Base-by-base conservation (phyloP, 768 basidiomycete species). In the Glaciozyma antarctica region DNA sequence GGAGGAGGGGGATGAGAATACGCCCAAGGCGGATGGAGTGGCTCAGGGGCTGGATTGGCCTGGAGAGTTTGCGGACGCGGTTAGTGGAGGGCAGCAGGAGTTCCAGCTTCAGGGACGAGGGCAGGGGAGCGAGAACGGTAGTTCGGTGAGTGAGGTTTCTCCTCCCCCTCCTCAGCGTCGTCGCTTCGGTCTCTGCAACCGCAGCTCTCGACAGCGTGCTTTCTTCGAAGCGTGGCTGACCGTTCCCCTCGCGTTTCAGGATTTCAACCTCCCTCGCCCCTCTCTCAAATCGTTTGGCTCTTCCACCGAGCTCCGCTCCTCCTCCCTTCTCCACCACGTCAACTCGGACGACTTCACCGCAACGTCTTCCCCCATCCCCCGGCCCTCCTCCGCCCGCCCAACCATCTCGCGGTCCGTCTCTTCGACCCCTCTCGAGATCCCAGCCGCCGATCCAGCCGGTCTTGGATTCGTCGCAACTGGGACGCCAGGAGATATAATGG, bases 251-350 rank as follows among this genome's bases (percentile, higher is more conserved):
- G 5, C 10, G 54, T 1, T 22, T 32, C 60, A 66, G 59, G 65
- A 69, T 62, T 69, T 54, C n/a, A 38, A 63, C n/a, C 51, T 67
- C 12, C 54, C 65, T 24, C 69, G 62, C 30, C 59, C 72, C 2
- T 49, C 52, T 10, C 45, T 62, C 44, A 45, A 44, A 8, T 24
- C 58, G 21, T 34, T 47, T n/a, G 55, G 49, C 9, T 61, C 65
- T n/a, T 60, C 63, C 2, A 41, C 56, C 49, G 66, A 60, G 52
- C 62, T 64, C 26, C 69, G 65, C 51, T 52, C 67, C 17, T 63
- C 66, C 22, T 58, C 30, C 47, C 8, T 48, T n/a, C 12, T 52
- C 24, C 52, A 61, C 60, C 24, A 63, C 54, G 62, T 61, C 55
- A 1, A 62, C 62, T 3, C 54, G 62, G 16, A 52, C 62, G 19